Percentiles rank a stretch among this genome's conserved stretches.
These are phyloP conservation scores for Pythium sukuiense DNA, from an alignment of 352 stramenopile genomes.

Conservation along the genomic window DNA sequence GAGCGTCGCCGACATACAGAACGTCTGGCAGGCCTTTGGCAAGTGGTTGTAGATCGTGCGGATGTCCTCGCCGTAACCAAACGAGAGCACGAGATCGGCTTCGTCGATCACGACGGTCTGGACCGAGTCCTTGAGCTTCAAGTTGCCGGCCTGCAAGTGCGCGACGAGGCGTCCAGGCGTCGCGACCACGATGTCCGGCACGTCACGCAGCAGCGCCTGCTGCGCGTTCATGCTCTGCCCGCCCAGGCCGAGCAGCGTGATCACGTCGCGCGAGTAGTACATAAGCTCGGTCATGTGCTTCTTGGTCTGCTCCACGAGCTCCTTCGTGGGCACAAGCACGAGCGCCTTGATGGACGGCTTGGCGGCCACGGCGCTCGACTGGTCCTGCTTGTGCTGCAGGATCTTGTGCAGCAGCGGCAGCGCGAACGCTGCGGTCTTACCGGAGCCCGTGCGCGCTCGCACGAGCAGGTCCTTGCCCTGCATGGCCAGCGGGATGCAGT, in stretches of 20 bases:
- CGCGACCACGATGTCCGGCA: constrained; percentile 92
- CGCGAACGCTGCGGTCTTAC: constrained; percentile 94
- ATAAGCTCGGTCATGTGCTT: constrained; percentile 91
- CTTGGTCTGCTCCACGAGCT: constrained; percentile 96
- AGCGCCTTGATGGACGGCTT: constrained; percentile 78
- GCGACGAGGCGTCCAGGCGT: constrained; percentile 94
- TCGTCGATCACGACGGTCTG: constrained; percentile 98
- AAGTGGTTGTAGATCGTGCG: constrained; percentile 92
- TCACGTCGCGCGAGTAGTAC: constrained; percentile 96
- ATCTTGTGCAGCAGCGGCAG: constrained; percentile 93
- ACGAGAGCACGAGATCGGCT: constrained; percentile 98
- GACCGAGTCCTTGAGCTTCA: constrained; percentile 89
- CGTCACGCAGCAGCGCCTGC: constrained; percentile 82
- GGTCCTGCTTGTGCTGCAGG: constrained; percentile 75
- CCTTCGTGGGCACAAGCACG: constrained; percentile 96
- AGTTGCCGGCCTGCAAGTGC: constrained; percentile 77
- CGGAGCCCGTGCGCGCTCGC: constrained; percentile 90
- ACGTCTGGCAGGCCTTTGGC: constrained; percentile 97
- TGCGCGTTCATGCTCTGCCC: constrained; percentile 90
- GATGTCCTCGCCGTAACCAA: constrained; percentile 94
- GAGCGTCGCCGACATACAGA: constrained; percentile 98
- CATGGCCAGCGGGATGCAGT: constrained; percentile 92
- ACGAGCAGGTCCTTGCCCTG: constrained; percentile 94
- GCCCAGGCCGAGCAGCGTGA: constrained; percentile 91
- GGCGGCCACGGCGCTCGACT: constrained; percentile 30